Percentiles rank a stretch among this genome's conserved stretches.
Evolutionary conservation across 169 alveolate genomes (phyloP).

Genomic region (Cryptosporidium meleagridis): DNA sequence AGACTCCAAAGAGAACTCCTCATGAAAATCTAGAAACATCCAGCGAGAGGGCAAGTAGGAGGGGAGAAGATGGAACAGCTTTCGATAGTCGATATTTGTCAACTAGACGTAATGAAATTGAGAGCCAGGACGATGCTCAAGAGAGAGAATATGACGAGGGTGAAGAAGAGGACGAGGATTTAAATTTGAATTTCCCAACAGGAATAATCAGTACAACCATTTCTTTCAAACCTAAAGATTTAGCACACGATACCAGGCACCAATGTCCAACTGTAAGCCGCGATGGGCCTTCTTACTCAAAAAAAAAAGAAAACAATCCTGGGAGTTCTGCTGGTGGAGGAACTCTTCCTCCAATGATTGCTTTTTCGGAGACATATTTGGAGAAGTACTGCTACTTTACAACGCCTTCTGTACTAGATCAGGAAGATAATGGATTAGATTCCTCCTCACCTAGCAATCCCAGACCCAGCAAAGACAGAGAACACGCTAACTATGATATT

Average conservation of each 20-base stretch:
- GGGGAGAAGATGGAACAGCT: background rate
- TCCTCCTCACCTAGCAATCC: background rate
- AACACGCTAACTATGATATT: conserved; percentile 23
- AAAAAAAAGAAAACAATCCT: background rate
- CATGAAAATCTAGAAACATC: background rate
- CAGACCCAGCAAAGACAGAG: background rate
- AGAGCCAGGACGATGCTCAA: background rate
- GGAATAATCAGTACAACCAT: conserved; percentile 47
- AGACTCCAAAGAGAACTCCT: background rate
- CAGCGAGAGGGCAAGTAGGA: background rate
- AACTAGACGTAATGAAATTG: background rate
- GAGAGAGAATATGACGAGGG: background rate
- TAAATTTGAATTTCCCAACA: conserved; percentile 58
- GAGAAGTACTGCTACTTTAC: conserved; percentile 52
- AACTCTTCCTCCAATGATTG: conserved; percentile 51
- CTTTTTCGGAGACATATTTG: conserved; percentile 13
- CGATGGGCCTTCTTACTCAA: background rate
- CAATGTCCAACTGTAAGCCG: background rate
- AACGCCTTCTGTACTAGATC: conserved; percentile 10
- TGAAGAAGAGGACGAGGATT: conserved; percentile 49
- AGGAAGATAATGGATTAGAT: background rate
- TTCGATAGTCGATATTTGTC: background rate
- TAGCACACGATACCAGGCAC: background rate
- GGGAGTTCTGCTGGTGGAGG: background rate
- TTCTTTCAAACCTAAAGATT: background rate